Percentiles rank a stretch among this genome's conserved stretches.
Evolutionary conservation across 371 early-diverging fungal species (phyloP).

Genomic region (Mucor piriformis): DNA sequence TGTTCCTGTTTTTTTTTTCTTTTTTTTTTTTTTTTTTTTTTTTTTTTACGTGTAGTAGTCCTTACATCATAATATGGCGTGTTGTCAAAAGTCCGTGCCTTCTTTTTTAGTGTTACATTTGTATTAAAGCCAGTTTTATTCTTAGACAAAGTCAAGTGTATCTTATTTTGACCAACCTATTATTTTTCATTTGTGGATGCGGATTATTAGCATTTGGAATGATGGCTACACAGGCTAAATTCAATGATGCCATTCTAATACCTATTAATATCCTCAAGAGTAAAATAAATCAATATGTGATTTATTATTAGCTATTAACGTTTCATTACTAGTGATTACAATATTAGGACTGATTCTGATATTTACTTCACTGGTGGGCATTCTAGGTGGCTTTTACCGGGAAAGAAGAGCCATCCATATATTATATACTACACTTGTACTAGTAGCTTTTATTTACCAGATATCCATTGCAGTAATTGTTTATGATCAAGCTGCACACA

Average conservation of each 20-base stretch:
- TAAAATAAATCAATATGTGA: conserved; percentile 17
- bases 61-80: conserved; percentile 26
- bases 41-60: not conserved
- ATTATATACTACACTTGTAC: conserved; percentile 33
- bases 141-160: conserved; percentile 39
- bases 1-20: not conserved
- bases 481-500: conserved; percentile 43
- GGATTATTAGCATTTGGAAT: conserved; percentile 39
- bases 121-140: not conserved
- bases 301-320: not conserved
- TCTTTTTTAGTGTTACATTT: not conserved
- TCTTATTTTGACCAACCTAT: conserved; percentile 32
- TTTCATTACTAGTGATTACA: conserved; percentile 32
- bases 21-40: conserved; percentile 5
- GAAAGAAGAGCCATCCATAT: conserved; percentile 38
- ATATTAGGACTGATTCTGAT: conserved; percentile 43
- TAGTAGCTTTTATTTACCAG: conserved; percentile 42
- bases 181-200: conserved; percentile 42
- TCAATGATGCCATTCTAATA: conserved; percentile 33
- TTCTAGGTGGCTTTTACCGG: conserved; percentile 34
- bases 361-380: conserved; percentile 41
- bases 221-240: conserved; percentile 34
- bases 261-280: conserved; percentile 48
- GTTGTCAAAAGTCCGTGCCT: conserved; percentile 45
- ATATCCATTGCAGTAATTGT: conserved; percentile 37